These are phyloP conservation scores for Kandelia obovata DNA, from an alignment of 345 rosid species.

Conservation along the genomic window DNA sequence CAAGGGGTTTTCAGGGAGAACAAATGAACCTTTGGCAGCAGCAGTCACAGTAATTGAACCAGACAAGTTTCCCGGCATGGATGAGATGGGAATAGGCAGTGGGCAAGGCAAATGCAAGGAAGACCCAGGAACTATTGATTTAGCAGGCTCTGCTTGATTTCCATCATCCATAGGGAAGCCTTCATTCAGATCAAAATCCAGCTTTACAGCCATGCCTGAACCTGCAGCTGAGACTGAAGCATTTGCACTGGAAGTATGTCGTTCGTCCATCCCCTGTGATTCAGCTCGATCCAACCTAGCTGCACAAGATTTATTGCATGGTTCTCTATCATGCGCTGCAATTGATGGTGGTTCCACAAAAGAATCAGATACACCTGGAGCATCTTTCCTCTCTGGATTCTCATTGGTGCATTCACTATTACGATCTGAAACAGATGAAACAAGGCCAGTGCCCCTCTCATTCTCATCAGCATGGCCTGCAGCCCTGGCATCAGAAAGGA, in stretches of 20 bases:
- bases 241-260: conserved; percentile 21
- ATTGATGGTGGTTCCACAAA: neutral
- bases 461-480: no score
- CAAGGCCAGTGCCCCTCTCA: conserved; percentile 2
- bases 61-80: conserved; percentile 44
- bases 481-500: no score
- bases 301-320: no score
- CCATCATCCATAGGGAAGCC: conserved; percentile 62
- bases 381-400: conserved; percentile 11
- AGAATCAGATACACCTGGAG: neutral
- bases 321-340: neutral
- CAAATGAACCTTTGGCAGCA: conserved; percentile 84
- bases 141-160: conserved; percentile 37
- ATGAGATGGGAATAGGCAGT: conserved; percentile 42
- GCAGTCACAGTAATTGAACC: conserved; percentile 77
- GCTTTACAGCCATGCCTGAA: conserved; percentile 48
- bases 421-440: conserved; percentile 20
- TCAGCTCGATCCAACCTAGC: conserved; percentile 35
- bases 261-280: conserved; percentile 28
- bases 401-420: conserved; percentile 35
- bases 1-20: conserved; percentile 69
- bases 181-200: conserved; percentile 85
- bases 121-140: conserved; percentile 31
- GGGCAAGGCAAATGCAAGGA: conserved; percentile 41
- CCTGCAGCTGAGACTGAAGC: conserved; percentile 29